These are phyloP conservation scores for Rhododendron williamsianum DNA, from an alignment of 148 eudicot genomes.

Conservation along the genomic window DNA sequence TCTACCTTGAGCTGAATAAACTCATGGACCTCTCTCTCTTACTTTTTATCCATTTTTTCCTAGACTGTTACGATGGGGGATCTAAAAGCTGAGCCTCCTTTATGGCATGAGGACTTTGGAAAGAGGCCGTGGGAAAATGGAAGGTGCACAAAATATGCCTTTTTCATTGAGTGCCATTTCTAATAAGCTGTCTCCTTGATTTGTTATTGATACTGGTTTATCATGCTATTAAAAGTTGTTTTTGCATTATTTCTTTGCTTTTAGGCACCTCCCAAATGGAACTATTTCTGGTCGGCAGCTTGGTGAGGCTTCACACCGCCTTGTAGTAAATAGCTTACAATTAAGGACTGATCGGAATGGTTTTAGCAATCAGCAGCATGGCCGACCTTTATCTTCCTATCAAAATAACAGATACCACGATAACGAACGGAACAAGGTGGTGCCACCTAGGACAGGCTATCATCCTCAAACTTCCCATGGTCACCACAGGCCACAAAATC, in stretches of 20 bases:
- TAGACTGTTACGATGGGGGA: slow-evolving; percentile 66
- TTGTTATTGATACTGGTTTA: neutral
- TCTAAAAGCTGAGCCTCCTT: slow-evolving; percentile 52
- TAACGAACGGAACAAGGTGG: slow-evolving; percentile 24
- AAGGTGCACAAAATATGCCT: slow-evolving; percentile 30
- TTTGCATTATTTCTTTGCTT: neutral
- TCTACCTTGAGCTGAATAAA: neutral
- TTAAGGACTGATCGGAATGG: slow-evolving; percentile 26
- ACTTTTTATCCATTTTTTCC: neutral
- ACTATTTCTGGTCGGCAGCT: slow-evolving; percentile 58
- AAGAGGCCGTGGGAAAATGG: slow-evolving; percentile 48
- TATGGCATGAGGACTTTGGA: slow-evolving; percentile 86
- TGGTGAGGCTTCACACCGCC: slow-evolving; percentile 85
- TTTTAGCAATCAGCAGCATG: slow-evolving; percentile 22
- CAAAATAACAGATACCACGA: slow-evolving; percentile 24
- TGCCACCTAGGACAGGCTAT: slow-evolving; percentile 25
- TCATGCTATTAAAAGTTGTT: neutral
- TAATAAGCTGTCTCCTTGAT: neutral
- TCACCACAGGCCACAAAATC: slow-evolving; percentile 22
- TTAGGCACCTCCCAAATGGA: slow-evolving; percentile 53
- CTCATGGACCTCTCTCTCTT: neutral
- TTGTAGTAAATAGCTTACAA: slow-evolving; percentile 69
- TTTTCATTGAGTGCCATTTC: neutral
- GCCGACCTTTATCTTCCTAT: slow-evolving; percentile 21
- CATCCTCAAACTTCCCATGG: slow-evolving; percentile 14